Evolutionary conservation across 176 grass and related monocot species (phyloP).

Genomic region (Luzula sylvatica): DNA sequence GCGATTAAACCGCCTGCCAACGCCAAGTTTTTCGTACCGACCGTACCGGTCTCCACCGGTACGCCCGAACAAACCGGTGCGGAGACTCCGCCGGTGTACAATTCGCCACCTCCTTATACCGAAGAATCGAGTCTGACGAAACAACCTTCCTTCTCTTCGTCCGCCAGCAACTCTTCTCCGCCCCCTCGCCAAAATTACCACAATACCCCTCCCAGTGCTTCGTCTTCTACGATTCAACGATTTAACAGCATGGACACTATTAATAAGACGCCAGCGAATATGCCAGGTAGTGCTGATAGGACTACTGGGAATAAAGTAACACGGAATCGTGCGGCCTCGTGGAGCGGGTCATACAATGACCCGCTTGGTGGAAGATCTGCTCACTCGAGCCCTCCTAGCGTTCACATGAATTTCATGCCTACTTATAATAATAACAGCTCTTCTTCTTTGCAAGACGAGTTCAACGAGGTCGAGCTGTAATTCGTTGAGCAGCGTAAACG

Average conservation of each 20-base stretch:
- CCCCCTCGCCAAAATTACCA: constrained; percentile 28
- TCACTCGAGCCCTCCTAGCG: constrained; percentile 18
- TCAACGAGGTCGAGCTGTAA: constrained; percentile 67
- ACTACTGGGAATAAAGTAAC: constrained; percentile 28
- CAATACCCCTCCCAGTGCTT: constrained; percentile 26
- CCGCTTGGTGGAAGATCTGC: constrained; percentile 20
- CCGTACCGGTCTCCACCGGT: constrained; percentile 26
- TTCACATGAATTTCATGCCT: constrained; percentile 29
- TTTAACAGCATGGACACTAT: constrained; percentile 66
- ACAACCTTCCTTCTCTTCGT: constrained; percentile 33
- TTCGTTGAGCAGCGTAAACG: not conserved
- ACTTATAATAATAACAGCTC: constrained; percentile 14
- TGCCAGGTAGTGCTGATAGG: constrained; percentile 13
- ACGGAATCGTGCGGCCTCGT: constrained; percentile 62
- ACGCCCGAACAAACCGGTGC: constrained; percentile 25
- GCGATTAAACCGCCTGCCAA: constrained; percentile 29
- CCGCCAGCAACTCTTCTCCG: constrained; percentile 40
- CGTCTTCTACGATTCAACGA: constrained; percentile 49
- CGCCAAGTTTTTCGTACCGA: constrained; percentile 76
- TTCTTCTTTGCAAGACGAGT: constrained; percentile 44
- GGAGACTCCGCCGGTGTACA: constrained; percentile 13
- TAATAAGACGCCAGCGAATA: constrained; percentile 7
- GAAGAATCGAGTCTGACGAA: constrained; percentile 30
- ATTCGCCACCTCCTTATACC: constrained; percentile 9
- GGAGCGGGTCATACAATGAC: constrained; percentile 64